phyloP scores from a whole-genome alignment of 805 yeast genomes.

The Yarrowia bubula region DNA sequence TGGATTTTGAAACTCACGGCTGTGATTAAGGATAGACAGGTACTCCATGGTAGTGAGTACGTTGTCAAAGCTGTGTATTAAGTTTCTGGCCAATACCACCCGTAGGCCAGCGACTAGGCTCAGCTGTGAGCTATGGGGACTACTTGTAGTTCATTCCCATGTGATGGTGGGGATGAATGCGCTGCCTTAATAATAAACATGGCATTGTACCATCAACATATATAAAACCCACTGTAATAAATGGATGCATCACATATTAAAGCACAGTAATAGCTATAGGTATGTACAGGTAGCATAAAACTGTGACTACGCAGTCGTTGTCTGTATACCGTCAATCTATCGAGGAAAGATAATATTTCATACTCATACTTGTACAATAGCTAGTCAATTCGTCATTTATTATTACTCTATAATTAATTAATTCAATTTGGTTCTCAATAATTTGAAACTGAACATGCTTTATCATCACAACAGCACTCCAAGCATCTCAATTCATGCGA shows the following conservation, averaged over 20 bases:
- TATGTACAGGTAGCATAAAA: too few relatives aligned
- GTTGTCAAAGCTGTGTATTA: conserved; percentile 26
- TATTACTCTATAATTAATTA: background rate
- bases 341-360: too few relatives aligned
- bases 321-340: too few relatives aligned
- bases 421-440: background rate
- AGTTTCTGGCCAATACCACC: background rate
- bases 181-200: background rate
- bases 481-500: too few relatives aligned
- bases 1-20: conserved; percentile 34
- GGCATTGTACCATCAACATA: too few relatives aligned
- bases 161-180: background rate
- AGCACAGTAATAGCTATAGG: background rate
- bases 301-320: too few relatives aligned
- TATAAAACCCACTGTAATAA: background rate
- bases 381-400: background rate
- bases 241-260: background rate
- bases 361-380: too few relatives aligned
- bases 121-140: too few relatives aligned
- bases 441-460: background rate
- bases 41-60: conserved; percentile 33
- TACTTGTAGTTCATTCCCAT: too few relatives aligned
- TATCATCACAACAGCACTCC: too few relatives aligned
- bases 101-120: background rate
- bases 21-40: conserved; percentile 33